Conservation (phyloP, 371 early-diverging fungal genomes). For the Rhizopus sp. region DNA sequence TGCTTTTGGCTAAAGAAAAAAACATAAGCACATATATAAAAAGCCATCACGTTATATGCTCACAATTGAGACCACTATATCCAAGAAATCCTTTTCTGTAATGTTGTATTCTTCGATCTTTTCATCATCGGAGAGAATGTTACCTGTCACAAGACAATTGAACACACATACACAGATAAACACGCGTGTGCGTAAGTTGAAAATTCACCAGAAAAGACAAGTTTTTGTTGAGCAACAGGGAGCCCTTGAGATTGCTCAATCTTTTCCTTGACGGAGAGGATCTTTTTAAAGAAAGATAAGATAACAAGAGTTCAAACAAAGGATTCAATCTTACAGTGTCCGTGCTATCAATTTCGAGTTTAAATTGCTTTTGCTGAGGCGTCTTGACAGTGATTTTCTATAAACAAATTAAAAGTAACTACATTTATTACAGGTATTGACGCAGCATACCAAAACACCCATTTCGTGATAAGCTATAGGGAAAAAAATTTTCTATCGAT, state of each 20-base stretch:
- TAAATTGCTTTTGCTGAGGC: slow-evolving; percentile 80
- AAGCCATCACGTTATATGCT: too few relatives aligned
- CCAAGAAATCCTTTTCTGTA: slow-evolving; percentile 89
- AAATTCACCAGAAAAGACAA: slow-evolving; percentile 83
- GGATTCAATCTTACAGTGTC: slow-evolving; percentile 67
- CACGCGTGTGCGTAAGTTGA: too few relatives aligned
- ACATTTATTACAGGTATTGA: too few relatives aligned
- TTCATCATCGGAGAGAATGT: slow-evolving; percentile 82
- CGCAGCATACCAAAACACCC: too few relatives aligned
- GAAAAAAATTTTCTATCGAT: too few relatives aligned
- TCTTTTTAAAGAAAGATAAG: slow-evolving; percentile 19
- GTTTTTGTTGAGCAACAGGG: slow-evolving; percentile 77
- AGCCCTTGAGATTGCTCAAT: slow-evolving; percentile 73
- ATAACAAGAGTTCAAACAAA: not conserved
- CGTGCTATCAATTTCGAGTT: slow-evolving; percentile 77
- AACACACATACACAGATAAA: too few relatives aligned
- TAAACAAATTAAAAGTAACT: too few relatives aligned
- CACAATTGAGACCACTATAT: slow-evolving; percentile 93
- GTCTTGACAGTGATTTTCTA: slow-evolving; percentile 89
- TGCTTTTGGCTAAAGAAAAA: slow-evolving; percentile 58
- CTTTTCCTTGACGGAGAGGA: slow-evolving; percentile 76
- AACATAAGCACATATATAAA: too few relatives aligned
- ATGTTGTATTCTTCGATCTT: slow-evolving; percentile 78
- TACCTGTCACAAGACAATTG: slow-evolving; percentile 59
- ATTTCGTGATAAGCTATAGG: too few relatives aligned